phyloP scores from a whole-genome alignment of 306 rosid genomes.

The Trichosanthes cucumerina region DNA sequence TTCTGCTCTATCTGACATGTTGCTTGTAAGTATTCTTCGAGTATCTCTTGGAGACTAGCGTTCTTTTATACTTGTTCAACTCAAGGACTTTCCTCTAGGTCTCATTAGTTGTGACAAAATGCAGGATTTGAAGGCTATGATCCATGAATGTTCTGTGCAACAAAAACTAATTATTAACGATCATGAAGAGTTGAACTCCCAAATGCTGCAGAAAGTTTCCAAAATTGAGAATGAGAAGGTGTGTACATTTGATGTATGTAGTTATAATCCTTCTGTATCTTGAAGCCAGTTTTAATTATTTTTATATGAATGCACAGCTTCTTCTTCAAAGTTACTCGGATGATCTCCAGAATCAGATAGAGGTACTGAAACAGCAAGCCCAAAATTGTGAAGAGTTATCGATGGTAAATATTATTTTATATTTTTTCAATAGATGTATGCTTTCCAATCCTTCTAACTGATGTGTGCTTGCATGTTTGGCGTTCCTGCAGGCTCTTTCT shows the following conservation, averaged over 20 bases:
- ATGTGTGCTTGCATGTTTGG: neutral
- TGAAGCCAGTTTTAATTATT: constrained; percentile 10
- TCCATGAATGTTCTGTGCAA: constrained; percentile 28
- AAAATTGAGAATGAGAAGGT: constrained; percentile 73
- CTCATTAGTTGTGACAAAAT: constrained; percentile 6
- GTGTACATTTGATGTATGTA: constrained; percentile 6
- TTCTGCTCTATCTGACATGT: constrained; percentile 30
- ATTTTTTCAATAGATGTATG: constrained; percentile 4
- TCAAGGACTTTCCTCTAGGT: neutral
- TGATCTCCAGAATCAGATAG: constrained; percentile 56
- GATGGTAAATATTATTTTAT: constrained; percentile 30
- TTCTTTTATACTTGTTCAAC: neutral
- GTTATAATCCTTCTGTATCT: constrained; percentile 6
- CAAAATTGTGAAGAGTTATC: constrained; percentile 39
- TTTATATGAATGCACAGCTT: constrained; percentile 31
- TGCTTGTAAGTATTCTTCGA: constrained; percentile 50
- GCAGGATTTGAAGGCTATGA: constrained; percentile 54
- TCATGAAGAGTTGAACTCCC: constrained; percentile 39
- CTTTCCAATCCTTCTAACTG: neutral
- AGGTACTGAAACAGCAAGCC: constrained; percentile 35
- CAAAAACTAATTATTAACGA: constrained; percentile 30
- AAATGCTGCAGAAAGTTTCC: constrained; percentile 41
- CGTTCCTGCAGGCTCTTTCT: constrained; percentile 40
- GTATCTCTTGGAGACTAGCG: constrained; percentile 8
- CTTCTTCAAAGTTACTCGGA: constrained; percentile 36